phyloP scores from a whole-genome alignment of 2,329 filamentous ascomycete genomes.

The Pseudopyrenochaeta lycopersici region DNA sequence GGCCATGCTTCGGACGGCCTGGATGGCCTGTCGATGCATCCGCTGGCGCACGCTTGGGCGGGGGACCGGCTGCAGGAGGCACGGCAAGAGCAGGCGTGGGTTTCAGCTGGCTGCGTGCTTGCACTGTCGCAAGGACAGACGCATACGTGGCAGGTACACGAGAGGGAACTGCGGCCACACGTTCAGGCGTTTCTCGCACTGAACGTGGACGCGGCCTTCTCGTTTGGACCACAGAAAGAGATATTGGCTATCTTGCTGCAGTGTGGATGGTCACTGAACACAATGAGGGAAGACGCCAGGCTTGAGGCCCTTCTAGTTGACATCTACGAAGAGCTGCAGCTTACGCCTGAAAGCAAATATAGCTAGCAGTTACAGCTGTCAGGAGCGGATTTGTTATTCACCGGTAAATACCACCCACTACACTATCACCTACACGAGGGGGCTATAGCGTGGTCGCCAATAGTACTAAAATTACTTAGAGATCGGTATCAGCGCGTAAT shows the following conservation, averaged over 20 bases:
- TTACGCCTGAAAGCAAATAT: too few species aligned
- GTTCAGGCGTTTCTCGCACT: constrained; percentile 18
- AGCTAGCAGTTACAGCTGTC: too few species aligned
- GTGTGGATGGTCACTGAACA: constrained; percentile 14
- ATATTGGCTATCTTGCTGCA: constrained; percentile 12
- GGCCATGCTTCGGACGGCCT: constrained; percentile 1
- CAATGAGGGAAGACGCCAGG: constrained; percentile 8
- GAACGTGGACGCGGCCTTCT: not conserved
- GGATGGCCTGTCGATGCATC: constrained; percentile 45
- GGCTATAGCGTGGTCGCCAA: too few species aligned
- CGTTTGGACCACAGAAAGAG: constrained; percentile 1
- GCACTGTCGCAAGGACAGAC: constrained; percentile 1
- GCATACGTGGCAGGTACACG: constrained; percentile 6
- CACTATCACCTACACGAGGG: too few species aligned
- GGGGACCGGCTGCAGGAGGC: constrained; percentile 33
- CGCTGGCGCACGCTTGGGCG: constrained; percentile 48
- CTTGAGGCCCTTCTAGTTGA: constrained; percentile 7
- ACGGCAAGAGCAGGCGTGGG: constrained; percentile 29
- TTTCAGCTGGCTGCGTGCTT: constrained; percentile 23
- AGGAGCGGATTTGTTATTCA: too few species aligned
- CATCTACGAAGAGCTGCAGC: constrained; percentile 9
- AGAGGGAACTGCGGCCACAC: constrained; percentile 16
- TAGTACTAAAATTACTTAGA: too few species aligned
- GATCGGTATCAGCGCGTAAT: too few species aligned
- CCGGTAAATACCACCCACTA: too few species aligned